Evolutionary conservation across 331 rosid genomes (phyloP).

Genomic region (Stylosanthes scabra): DNA sequence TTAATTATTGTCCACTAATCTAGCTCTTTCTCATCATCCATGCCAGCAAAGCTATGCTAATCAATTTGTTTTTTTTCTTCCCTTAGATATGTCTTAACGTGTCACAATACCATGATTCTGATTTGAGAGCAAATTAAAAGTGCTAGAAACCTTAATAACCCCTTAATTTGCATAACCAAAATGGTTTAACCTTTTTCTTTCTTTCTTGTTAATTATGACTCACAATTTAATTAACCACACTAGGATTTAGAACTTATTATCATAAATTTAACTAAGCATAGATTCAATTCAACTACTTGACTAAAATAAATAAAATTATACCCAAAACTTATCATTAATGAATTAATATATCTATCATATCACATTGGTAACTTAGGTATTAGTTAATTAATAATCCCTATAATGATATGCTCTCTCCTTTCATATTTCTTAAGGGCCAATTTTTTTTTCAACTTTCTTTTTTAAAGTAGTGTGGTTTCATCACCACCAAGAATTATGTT

Average conservation of each 20-base stretch:
- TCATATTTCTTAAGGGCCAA: conserved; percentile 38
- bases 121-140: conserved; percentile 13
- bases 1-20: conserved; percentile 46
- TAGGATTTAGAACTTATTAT: too few relatives aligned
- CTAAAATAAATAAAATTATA: too few relatives aligned
- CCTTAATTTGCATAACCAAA: conserved; percentile 2
- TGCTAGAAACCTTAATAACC: background rate
- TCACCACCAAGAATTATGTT: conserved; percentile 16
- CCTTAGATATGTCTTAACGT: background rate
- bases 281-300: too few relatives aligned
- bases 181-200: background rate
- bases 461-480: conserved; percentile 25
- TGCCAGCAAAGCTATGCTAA: conserved; percentile 33
- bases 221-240: too few relatives aligned
- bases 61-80: background rate
- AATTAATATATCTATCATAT: too few relatives aligned
- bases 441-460: conserved; percentile 30
- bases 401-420: conserved; percentile 19
- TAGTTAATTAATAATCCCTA: conserved; percentile 24
- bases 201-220: too few relatives aligned
- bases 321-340: too few relatives aligned
- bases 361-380: background rate
- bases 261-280: too few relatives aligned
- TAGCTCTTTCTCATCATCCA: conserved; percentile 33
- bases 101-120: conserved; percentile 20